Conservation (phyloP, 176 grass and related monocot species). For the Zea mays region DNA sequence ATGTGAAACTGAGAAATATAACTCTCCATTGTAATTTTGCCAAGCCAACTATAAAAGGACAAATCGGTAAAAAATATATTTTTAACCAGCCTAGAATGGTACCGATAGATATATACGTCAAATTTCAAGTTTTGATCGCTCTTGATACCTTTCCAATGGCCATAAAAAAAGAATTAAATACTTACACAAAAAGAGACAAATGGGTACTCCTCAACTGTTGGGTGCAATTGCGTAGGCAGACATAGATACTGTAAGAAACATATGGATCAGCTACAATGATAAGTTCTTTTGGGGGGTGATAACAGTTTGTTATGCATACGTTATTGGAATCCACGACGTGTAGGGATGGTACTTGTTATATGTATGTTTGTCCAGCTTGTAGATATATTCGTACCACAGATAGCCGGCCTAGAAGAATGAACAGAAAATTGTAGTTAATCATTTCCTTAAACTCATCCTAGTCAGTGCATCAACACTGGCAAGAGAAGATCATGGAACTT, state of each 20-base stretch:
- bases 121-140: neutral
- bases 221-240: constrained; percentile 81
- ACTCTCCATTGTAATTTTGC: constrained; percentile 88
- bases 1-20: constrained; percentile 96
- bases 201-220: constrained; percentile 69
- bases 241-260: constrained; percentile 70
- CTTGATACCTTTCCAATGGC: neutral
- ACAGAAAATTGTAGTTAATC: neutral
- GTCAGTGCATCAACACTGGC: too few species aligned
- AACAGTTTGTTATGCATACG: constrained; percentile 44
- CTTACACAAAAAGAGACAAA: constrained; percentile 80
- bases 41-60: constrained; percentile 77
- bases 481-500: neutral
- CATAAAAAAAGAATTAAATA: neutral
- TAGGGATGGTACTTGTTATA: constrained; percentile 99
- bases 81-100: neutral
- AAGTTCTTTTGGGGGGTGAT: too few species aligned
- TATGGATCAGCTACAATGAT: neutral
- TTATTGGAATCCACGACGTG: constrained; percentile 98
- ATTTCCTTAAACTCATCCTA: neutral
- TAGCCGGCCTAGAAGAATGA: neutral
- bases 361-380: constrained; percentile 82
- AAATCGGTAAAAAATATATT: neutral
- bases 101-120: neutral
- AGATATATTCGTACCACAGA: constrained; percentile 77